phyloP scores from a whole-genome alignment of 352 stramenopile genomes.

The Globisporangium takayamanum region DNA sequence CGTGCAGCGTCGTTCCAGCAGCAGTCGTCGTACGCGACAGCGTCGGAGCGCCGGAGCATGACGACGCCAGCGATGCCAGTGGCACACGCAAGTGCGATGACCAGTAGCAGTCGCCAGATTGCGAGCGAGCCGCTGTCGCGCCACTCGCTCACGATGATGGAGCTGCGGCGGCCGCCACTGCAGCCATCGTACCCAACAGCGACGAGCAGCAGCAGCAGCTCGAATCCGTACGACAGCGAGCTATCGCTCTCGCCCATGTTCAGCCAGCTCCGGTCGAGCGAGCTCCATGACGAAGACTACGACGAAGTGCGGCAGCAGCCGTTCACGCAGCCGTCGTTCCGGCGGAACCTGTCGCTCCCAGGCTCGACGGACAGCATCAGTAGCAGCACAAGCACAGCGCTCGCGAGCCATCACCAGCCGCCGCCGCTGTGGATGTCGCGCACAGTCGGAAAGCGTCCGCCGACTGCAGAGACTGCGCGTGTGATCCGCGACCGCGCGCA shows the following conservation, averaged over 20 bases:
- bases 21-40: neutral
- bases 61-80: neutral
- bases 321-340: slow-evolving; percentile 20
- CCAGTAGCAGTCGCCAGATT: neutral
- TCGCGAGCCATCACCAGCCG: neutral
- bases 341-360: slow-evolving; percentile 35
- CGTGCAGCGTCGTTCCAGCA: slow-evolving; percentile 4
- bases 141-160: too few relatives aligned
- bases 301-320: slow-evolving; percentile 7
- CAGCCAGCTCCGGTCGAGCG: slow-evolving; percentile 6
- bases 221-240: slow-evolving; percentile 13
- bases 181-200: neutral
- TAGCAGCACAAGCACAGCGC: slow-evolving; percentile 8
- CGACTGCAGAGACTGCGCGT: slow-evolving; percentile 41
- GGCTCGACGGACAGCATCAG: slow-evolving; percentile 15
- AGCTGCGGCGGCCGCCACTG: neutral
- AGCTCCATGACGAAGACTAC: slow-evolving; percentile 17
- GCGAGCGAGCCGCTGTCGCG: neutral
- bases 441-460: slow-evolving; percentile 9
- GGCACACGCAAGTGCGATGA: neutral
- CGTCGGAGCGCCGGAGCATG: neutral
- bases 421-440: slow-evolving; percentile 13
- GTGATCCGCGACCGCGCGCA: slow-evolving; percentile 77
- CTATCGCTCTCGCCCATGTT: slow-evolving; percentile 16
- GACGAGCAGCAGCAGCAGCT: slow-evolving; percentile 9